Evolutionary conservation across 306 rosid genomes (phyloP).

Genomic region (Begonia fuchsioides): DNA sequence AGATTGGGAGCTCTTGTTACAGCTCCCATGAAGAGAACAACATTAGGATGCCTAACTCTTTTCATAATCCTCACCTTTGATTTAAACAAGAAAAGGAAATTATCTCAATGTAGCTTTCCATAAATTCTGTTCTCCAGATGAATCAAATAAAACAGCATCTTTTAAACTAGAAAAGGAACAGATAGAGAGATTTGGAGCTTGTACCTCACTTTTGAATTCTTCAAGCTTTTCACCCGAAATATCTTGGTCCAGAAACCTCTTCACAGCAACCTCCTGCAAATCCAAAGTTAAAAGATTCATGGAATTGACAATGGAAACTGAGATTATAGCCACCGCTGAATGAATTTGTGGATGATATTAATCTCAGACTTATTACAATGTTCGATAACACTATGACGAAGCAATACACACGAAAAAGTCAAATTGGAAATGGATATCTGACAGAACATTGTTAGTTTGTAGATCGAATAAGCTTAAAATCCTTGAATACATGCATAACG

Average conservation of each 20-base stretch:
- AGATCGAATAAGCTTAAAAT: too few relatives aligned
- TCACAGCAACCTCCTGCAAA: conserved; percentile 85
- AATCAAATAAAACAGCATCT: not conserved
- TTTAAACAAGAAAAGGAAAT: conserved; percentile 6
- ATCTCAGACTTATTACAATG: too few relatives aligned
- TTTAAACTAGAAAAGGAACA: not conserved
- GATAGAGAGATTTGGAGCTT: conserved; percentile 2
- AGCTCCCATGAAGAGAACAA: conserved; percentile 97
- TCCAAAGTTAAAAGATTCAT: conserved; percentile 5
- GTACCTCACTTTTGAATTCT: conserved; percentile 90
- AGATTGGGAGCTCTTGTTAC: conserved; percentile 82
- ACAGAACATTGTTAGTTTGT: too few relatives aligned
- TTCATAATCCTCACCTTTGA: conserved; percentile 81
- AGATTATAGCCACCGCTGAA: not conserved
- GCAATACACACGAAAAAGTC: too few relatives aligned
- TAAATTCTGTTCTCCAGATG: not conserved
- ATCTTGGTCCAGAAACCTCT: conserved; percentile 82
- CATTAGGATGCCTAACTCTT: conserved; percentile 89
- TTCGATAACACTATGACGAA: too few relatives aligned
- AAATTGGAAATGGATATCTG: too few relatives aligned
- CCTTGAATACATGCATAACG: too few relatives aligned
- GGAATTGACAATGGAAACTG: not conserved
- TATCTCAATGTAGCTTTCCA: not conserved
- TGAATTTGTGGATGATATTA: too few relatives aligned
- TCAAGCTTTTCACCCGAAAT: conserved; percentile 80